phyloP scores from a whole-genome alignment of 108 stramenopile species.

The Pseudonitzschia delicatissima region DNA sequence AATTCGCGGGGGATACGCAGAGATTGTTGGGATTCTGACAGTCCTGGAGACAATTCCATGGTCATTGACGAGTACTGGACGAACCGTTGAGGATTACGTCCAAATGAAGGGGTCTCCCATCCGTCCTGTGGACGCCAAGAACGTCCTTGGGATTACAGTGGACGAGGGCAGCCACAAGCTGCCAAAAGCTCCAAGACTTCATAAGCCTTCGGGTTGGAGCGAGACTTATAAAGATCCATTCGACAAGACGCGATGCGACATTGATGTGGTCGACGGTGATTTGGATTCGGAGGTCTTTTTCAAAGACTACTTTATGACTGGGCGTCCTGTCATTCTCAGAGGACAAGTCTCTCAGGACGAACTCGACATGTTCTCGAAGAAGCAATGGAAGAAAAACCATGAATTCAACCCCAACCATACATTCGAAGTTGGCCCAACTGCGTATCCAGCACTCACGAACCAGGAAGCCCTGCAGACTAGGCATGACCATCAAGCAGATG shows the following conservation, averaged over 20 bases:
- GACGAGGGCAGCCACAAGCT: background rate
- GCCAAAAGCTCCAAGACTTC: background rate
- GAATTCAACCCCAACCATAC: conserved; percentile 3
- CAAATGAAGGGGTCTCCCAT: conserved; percentile 24
- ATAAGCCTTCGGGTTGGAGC: conserved; percentile 10
- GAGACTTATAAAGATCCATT: conserved; percentile 1
- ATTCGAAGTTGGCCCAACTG: conserved; percentile 23
- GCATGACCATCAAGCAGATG: conserved; percentile 8
- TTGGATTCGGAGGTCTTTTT: conserved; percentile 11
- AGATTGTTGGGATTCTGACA: conserved; percentile 20
- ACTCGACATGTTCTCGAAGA: conserved; percentile 12
- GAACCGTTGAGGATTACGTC: conserved; percentile 25
- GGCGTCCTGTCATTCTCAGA: conserved; percentile 16
- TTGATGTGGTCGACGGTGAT: conserved; percentile 13
- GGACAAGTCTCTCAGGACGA: conserved; percentile 4
- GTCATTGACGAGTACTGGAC: conserved; percentile 1
- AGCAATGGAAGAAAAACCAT: conserved; percentile 4
- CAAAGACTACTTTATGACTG: conserved; percentile 23
- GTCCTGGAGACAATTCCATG: background rate
- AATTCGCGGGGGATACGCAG: conserved; percentile 23
- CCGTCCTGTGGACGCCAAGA: conserved; percentile 18
- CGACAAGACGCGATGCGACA: conserved; percentile 6
- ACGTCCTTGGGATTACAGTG: conserved; percentile 1
- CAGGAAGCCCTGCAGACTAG: conserved; percentile 3
- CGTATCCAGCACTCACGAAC: conserved; percentile 18